Base-by-base conservation (phyloP, 768 basidiomycete species). In the Xanthoconium purpureum region DNA sequence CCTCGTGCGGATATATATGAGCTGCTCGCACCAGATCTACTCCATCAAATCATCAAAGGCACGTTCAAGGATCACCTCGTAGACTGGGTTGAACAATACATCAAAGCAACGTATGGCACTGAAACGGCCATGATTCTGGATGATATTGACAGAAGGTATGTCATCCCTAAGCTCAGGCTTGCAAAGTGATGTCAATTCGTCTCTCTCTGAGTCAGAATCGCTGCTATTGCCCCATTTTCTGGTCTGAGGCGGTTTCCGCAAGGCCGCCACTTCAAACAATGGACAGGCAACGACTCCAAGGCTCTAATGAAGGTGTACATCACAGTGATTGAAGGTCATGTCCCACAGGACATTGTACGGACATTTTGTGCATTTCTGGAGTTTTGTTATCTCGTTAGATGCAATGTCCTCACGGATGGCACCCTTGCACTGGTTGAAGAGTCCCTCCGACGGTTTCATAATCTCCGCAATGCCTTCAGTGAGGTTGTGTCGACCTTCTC, bases 241-340 rank as follows among this genome's bases (percentile, higher is more conserved):
- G 47, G 33, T 7, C 18, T 47, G 6, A 18, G 47, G 5, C 13
- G 24, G 3, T 50, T 38, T 7, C 48, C 37, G 5, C 28, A 50
- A 24, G 50, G 50, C 1, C 15, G 18, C 17, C 30, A 24, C 2
- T 51, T 51, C 32, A 33, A 18, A 3, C 39, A 50, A 17, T 50
- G 50, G 50, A 50, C 49, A 1, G 37, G 49, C 3, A 5, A 40
- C 18, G 38, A 50, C n/a, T 50, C 37, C 5, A 50, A 50, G 29
- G 49, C 29, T n/a, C 12, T 45, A 4, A 45, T 45, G 44, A 45
- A 45, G 44, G 45, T 46, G 8, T 46, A 46, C 20, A 5, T 52
- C 6, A 14, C 20, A 3, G 50, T 33, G 3, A 14, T 52, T 4
- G 42, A 52, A 6, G 50, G 50, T 3, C 18, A 52, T 73, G 65